A percentile compares a stretch with the other conserved stretches of the same genome.
Evolutionary conservation across 331 rosid genomes (phyloP).

Genomic region (Quercus tomentella): DNA sequence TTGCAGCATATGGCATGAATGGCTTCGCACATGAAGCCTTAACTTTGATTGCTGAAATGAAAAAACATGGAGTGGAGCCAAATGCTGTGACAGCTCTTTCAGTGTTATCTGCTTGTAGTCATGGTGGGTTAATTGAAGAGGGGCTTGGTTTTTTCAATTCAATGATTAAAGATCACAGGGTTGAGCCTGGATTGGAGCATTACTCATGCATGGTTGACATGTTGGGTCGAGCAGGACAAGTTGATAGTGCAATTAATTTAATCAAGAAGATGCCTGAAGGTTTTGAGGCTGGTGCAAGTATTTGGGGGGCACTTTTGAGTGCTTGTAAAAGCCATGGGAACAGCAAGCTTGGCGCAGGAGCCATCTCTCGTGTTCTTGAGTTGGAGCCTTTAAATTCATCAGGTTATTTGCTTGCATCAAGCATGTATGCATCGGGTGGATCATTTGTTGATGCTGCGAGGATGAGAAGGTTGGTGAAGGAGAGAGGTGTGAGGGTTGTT

Average conservation of each 20-base stretch:
- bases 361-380: constrained; percentile 22
- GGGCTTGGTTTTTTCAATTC: constrained; percentile 34
- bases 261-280: constrained; percentile 33
- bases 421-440: constrained; percentile 31
- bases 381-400: constrained; percentile 32
- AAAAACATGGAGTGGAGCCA: constrained; percentile 26
- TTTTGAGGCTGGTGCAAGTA: constrained; percentile 26
- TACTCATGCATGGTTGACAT: constrained; percentile 46
- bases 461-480: constrained; percentile 36
- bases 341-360: constrained; percentile 20
- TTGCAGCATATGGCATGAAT: constrained; percentile 36
- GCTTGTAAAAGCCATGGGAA: constrained; percentile 37
- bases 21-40: constrained; percentile 36
- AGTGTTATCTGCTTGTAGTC: constrained; percentile 40
- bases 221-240: constrained; percentile 43
- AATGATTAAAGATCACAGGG: constrained; percentile 25
- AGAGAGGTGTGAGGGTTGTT: constrained; percentile 33
- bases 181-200: constrained; percentile 33
- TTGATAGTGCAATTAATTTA: constrained; percentile 25
- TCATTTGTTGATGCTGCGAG: constrained; percentile 25
- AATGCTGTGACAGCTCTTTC: constrained; percentile 37
- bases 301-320: constrained; percentile 42
- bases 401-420: constrained; percentile 38
- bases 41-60: constrained; percentile 26
- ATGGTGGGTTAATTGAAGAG: constrained; percentile 41